phyloP scores from a whole-genome alignment of 75 land plant genomes.

The Pseudotsuga menziesii region DNA sequence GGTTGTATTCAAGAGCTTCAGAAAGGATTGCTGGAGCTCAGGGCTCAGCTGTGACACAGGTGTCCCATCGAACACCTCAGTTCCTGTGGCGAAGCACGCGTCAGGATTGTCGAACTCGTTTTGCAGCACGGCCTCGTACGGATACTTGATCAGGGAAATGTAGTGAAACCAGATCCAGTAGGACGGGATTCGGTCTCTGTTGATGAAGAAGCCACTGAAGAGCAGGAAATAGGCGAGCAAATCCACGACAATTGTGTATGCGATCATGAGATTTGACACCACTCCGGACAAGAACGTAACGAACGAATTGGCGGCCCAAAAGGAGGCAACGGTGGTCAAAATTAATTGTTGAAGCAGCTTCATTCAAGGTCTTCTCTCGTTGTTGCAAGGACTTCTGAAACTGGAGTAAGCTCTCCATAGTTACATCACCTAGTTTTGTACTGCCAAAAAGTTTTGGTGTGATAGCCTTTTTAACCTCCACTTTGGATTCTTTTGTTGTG shows the following conservation, averaged over 20 bases:
- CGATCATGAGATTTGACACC: slow-evolving; percentile 39
- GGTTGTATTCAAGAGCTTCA: slow-evolving; percentile 15
- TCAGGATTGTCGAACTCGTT: slow-evolving; percentile 28
- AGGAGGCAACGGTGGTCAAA: slow-evolving; percentile 51
- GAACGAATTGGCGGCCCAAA: slow-evolving; percentile 68
- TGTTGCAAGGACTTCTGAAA: too few relatives aligned
- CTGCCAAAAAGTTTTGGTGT: too few relatives aligned
- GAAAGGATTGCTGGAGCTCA: slow-evolving; percentile 20
- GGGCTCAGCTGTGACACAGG: slow-evolving; percentile 5
- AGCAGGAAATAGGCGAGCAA: slow-evolving; percentile 56
- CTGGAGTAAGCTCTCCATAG: too few relatives aligned
- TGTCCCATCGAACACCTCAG: slow-evolving; percentile 8
- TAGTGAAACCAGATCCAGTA: slow-evolving; percentile 82
- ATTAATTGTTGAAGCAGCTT: too few relatives aligned
- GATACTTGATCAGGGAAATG: slow-evolving; percentile 53
- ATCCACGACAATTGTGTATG: slow-evolving; percentile 59
- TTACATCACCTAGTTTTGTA: too few relatives aligned
- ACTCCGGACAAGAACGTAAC: slow-evolving; percentile 59
- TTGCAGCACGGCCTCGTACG: slow-evolving; percentile 56
- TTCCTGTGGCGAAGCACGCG: slow-evolving; percentile 14
- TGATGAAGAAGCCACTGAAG: slow-evolving; percentile 58
- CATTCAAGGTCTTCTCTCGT: too few relatives aligned
- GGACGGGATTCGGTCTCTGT: slow-evolving; percentile 35
- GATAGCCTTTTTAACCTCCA: too few relatives aligned
- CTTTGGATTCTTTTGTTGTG: too few relatives aligned